Base-by-base conservation (phyloP, 2,329 filamentous ascomycete species). In the Cladobotryum mycophilum region DNA sequence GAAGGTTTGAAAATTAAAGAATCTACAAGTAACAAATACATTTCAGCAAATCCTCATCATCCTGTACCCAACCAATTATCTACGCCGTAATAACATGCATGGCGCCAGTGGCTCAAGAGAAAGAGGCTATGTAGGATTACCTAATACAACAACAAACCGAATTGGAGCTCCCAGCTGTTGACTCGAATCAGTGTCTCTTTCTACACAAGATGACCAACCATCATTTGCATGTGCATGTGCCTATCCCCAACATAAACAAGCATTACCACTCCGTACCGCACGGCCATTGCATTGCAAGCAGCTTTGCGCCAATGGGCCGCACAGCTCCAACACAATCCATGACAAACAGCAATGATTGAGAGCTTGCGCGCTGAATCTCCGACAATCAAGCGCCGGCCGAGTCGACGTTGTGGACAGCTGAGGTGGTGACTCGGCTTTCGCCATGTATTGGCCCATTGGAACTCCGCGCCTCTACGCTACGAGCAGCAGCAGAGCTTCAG, bases 381-480 rank as follows among this genome's bases (percentile, higher is more conserved):
- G 47, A 51, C 25, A 51, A 30, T 41, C 35, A 52, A 56, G 53
- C 53, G 51, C 49, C n/a, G 50, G 51, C 49, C 52, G 40, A 35
- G 41, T 53, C 36, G 13, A 38, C 14, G 17, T n/a, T 38, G 36
- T n/a, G 17, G 36, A 55, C 55, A 54, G 56, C 58, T 61, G 58
- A 59, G 56, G 58, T 58, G 60, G 58, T 58, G 60, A 55, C 57
- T 51, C 41, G 58, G 55, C 57, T 53, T 55, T 52, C 65, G 76
- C 73, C 76, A 95, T 93, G 89, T 95, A 95, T 79, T 95, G 89
- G 89, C 89, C 89, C 64, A 81, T 90, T 69, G 88, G 87, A 69
- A 88, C 88, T 67, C 88, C 89, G 65, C 84, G 85, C 67, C 84
- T 91, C 67, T 92, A 89, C 74, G 85, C 88, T 64, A 86, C 86